Conservation (phyloP, 1,284 basidiomycete species). For the Microbotryomycetes sp. region DNA sequence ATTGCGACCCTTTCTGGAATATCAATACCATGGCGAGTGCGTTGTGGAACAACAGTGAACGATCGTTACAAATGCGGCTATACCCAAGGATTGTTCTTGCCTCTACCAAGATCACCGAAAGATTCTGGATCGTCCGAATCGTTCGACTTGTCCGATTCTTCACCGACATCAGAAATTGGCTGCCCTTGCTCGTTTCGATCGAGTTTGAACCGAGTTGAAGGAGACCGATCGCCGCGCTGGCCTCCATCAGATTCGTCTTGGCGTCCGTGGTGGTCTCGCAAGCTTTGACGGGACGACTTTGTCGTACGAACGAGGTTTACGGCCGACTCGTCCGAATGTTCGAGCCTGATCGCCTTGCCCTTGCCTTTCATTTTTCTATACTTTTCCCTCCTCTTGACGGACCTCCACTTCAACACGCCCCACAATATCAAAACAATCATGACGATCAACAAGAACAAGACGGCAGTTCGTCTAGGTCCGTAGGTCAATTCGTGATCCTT, state of each 20-base stretch:
- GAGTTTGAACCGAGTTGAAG: no score
- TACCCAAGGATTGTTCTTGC: background rate
- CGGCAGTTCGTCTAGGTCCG: constrained; percentile 30
- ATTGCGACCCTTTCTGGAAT: background rate
- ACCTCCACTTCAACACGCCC: constrained; percentile 20
- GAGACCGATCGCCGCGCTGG: background rate
- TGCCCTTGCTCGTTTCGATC: no score
- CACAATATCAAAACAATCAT: constrained; percentile 10
- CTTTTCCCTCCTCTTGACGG: background rate
- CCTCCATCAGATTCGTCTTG: background rate
- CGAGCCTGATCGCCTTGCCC: constrained; percentile 5
- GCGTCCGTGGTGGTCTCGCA: background rate
- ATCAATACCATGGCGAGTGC: no score
- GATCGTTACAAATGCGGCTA: background rate
- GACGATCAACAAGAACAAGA: constrained; percentile 27
- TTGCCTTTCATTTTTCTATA: constrained; percentile 19
- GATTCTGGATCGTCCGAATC: background rate
- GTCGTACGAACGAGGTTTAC: no score
- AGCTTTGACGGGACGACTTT: background rate
- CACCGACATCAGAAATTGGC: background rate
- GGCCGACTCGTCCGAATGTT: background rate
- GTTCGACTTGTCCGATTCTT: background rate
- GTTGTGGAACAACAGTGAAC: no score
- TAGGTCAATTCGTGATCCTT: constrained; percentile 32
- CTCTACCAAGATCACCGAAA: background rate